A percentile compares a stretch with the other conserved stretches of the same genome.
Conservation (phyloP, 768 basidiomycete genomes). For the Xerocomellus amylosporus region DNA sequence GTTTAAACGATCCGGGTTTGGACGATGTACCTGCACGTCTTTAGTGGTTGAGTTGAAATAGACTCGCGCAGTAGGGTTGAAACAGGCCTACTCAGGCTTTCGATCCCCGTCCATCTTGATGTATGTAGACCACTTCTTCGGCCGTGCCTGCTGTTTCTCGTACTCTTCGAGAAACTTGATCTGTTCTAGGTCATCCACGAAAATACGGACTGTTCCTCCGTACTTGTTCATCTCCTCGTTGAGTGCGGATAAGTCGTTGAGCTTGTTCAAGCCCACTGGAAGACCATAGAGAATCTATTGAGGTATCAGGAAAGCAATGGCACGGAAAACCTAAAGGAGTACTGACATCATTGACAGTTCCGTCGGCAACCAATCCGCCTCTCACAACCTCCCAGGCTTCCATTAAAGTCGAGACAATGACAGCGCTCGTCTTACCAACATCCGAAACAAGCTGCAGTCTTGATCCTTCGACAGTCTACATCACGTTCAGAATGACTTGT, state of each 20-base stretch:
- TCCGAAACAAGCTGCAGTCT: constrained; percentile 61
- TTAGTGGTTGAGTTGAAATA: constrained; percentile 14
- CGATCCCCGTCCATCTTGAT: constrained; percentile 78
- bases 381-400: constrained; percentile 76
- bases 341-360: constrained; percentile 74
- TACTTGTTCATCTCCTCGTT: constrained; percentile 51
- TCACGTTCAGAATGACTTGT: constrained; percentile 5
- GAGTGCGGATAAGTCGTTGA: constrained; percentile 63
- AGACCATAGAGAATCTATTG: constrained; percentile 79
- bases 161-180: constrained; percentile 61
- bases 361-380: constrained; percentile 66
- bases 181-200: constrained; percentile 78
- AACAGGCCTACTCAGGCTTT: constrained; percentile 47
- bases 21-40: constrained; percentile 74
- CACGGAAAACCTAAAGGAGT: neutral
- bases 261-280: constrained; percentile 66
- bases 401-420: constrained; percentile 79
- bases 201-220: constrained; percentile 61
- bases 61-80: neutral
- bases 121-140: constrained; percentile 68
- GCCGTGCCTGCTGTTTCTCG: constrained; percentile 40
- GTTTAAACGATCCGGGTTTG: constrained; percentile 50
- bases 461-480: constrained; percentile 72
- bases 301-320: constrained; percentile 4
- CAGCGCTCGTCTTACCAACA: constrained; percentile 52